These are phyloP conservation scores for Aphanomyces euteiches DNA, from an alignment of 352 stramenopile species.

Conservation along the genomic window DNA sequence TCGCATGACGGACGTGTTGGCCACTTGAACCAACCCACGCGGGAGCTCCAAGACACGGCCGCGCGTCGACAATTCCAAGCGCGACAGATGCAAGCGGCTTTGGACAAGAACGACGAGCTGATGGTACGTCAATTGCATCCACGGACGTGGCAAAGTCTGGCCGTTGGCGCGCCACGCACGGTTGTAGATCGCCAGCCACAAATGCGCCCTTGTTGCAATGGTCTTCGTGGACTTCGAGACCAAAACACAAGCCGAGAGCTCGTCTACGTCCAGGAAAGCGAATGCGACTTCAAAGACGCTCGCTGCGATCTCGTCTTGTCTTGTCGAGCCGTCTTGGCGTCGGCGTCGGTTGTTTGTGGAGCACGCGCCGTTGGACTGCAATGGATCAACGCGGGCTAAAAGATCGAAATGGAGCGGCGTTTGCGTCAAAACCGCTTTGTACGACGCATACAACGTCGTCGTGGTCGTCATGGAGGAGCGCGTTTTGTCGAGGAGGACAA, in stretches of 20 bases:
- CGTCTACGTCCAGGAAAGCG: slow-evolving; percentile 58
- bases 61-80: slow-evolving; percentile 50
- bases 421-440: neutral
- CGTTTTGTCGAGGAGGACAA: slow-evolving; percentile 3
- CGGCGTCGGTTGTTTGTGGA: neutral
- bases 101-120: slow-evolving; percentile 49
- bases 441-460: slow-evolving; percentile 23
- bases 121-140: slow-evolving; percentile 43
- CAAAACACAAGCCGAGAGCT: slow-evolving; percentile 42
- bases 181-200: slow-evolving; percentile 58
- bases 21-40: slow-evolving; percentile 47
- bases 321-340: slow-evolving; percentile 7
- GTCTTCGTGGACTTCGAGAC: slow-evolving; percentile 62
- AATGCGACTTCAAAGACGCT: slow-evolving; percentile 67
- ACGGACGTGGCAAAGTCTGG: slow-evolving; percentile 36
- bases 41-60: slow-evolving; percentile 41
- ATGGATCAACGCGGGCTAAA: neutral
- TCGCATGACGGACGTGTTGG: slow-evolving; percentile 83
- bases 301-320: slow-evolving; percentile 41
- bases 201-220: slow-evolving; percentile 41
- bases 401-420: neutral
- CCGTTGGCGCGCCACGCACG: slow-evolving; percentile 47
- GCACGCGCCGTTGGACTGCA: neutral
- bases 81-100: slow-evolving; percentile 31
- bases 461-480: neutral